phyloP scores from a whole-genome alignment of 768 basidiomycete species.

The Amanita polypyramis region DNA sequence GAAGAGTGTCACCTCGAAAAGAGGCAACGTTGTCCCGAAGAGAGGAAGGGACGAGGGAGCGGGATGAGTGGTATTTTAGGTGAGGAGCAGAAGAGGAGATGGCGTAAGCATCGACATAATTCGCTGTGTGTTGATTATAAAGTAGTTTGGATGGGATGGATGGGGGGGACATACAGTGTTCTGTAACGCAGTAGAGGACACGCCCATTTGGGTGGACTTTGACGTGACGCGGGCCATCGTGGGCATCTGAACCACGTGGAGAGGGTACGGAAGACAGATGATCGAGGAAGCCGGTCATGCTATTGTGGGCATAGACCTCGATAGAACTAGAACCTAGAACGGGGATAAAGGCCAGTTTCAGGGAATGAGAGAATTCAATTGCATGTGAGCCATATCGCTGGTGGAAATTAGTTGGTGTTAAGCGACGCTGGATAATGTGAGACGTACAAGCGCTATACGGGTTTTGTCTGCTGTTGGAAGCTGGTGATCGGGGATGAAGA shows the following conservation, averaged over 20 bases:
- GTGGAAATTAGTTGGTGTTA: not conserved
- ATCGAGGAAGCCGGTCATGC: constrained; percentile 20
- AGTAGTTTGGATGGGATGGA: not conserved
- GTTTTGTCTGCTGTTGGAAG: constrained; percentile 40
- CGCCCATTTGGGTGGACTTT: constrained; percentile 42
- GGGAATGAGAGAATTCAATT: constrained; percentile 31
- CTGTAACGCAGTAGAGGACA: constrained; percentile 40
- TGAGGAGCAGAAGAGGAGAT: constrained; percentile 20
- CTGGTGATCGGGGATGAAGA: constrained; percentile 33
- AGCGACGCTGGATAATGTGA: not conserved
- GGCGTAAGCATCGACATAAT: constrained; percentile 33
- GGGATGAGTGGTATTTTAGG: constrained; percentile 21
- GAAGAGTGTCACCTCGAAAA: constrained; percentile 37
- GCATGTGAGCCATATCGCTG: constrained; percentile 43
- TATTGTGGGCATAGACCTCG: constrained; percentile 31
- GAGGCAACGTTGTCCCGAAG: constrained; percentile 4
- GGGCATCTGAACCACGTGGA: constrained; percentile 23
- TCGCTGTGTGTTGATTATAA: constrained; percentile 20
- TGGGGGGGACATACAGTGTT: constrained; percentile 30
- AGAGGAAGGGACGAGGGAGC: constrained; percentile 21
- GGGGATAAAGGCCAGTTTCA: constrained; percentile 34
- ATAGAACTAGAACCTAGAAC: constrained; percentile 39
- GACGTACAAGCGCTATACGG: constrained; percentile 32
- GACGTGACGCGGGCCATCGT: constrained; percentile 43
- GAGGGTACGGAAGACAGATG: constrained; percentile 29